A percentile compares a stretch with the other conserved stretches of the same genome.
Conservation (phyloP, 2,329 filamentous ascomycete genomes). For the Ascocoryne sarcoides region DNA sequence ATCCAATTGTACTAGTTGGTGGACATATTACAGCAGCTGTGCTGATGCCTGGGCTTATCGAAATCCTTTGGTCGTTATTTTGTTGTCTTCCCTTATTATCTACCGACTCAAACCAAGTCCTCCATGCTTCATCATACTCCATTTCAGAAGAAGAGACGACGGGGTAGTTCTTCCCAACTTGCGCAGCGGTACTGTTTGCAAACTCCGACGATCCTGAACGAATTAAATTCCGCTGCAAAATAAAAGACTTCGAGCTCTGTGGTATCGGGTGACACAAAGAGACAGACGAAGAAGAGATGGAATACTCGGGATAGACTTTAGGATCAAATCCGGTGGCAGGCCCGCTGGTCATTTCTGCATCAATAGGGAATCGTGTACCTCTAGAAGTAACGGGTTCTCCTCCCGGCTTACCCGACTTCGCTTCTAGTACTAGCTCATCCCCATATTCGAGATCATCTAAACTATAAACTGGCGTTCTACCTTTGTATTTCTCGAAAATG, state of each 20-base stretch:
- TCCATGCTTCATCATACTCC: conserved; percentile 24
- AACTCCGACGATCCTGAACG: conserved; percentile 11
- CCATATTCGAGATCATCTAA: background rate
- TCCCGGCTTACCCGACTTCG: too few relatives aligned
- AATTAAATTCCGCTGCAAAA: too few relatives aligned
- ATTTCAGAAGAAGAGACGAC: conserved; percentile 17
- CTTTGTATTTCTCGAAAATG: background rate
- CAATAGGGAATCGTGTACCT: too few relatives aligned
- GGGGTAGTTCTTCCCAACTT: conserved; percentile 15
- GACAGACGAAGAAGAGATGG: conserved; percentile 16
- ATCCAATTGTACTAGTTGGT: too few relatives aligned
- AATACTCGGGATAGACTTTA: too few relatives aligned
- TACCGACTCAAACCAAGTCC: conserved; percentile 16
- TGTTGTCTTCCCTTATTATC: conserved; percentile 1
- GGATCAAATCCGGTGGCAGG: background rate
- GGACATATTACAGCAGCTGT: too few relatives aligned
- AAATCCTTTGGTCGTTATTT: background rate
- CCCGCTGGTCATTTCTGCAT: too few relatives aligned
- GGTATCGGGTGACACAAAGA: conserved; percentile 23
- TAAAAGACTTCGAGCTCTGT: conserved; percentile 16
- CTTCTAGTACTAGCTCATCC: background rate
- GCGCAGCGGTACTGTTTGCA: conserved; percentile 19
- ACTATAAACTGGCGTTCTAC: background rate
- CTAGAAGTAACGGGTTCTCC: too few relatives aligned
- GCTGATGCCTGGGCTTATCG: background rate